Evolutionary conservation across 2,329 filamentous ascomycete species (phyloP).

Genomic region (Aspergillus fumigatiaffinis): DNA sequence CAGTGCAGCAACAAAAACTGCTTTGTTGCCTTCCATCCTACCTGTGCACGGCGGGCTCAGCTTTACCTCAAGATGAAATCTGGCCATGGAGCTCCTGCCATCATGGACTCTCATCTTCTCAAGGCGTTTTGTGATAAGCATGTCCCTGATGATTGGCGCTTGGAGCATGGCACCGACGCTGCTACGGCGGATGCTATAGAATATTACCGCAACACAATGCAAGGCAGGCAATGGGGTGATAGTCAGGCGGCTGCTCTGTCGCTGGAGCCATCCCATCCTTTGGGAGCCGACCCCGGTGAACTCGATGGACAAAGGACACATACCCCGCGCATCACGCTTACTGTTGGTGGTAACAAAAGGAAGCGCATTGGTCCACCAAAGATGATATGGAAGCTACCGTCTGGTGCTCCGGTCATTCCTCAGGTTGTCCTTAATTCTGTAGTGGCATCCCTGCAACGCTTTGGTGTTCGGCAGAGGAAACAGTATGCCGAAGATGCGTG

Average conservation of each 20-base stretch:
- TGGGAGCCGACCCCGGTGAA: slow-evolving; percentile 50
- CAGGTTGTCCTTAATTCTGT: slow-evolving; percentile 83
- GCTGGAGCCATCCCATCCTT: slow-evolving; percentile 67
- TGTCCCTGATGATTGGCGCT: slow-evolving; percentile 81
- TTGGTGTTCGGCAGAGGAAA: slow-evolving; percentile 79
- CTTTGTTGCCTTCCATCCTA: slow-evolving; percentile 95
- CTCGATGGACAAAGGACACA: slow-evolving; percentile 37
- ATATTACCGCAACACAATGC: slow-evolving; percentile 87
- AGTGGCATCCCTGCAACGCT: slow-evolving; percentile 75
- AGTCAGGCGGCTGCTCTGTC: slow-evolving; percentile 79
- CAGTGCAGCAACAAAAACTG: slow-evolving; percentile 98
- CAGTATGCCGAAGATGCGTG: slow-evolving; percentile 91
- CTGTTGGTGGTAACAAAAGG: slow-evolving; percentile 55
- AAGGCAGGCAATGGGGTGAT: slow-evolving; percentile 85
- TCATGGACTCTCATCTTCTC: slow-evolving; percentile 75
- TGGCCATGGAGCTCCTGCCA: slow-evolving; percentile 70
- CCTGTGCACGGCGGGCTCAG: slow-evolving; percentile 81
- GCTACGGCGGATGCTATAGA: slow-evolving; percentile 79
- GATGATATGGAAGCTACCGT: slow-evolving; percentile 84
- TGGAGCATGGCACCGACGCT: slow-evolving; percentile 76
- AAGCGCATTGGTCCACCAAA: slow-evolving; percentile 55
- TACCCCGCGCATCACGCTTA: slow-evolving; percentile 51
- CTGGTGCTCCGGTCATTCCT: slow-evolving; percentile 90
- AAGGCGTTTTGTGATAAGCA: slow-evolving; percentile 97
- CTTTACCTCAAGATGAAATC: slow-evolving; percentile 97